Conservation (phyloP, 768 basidiomycete species). For the Auricularia auricula-judae region DNA sequence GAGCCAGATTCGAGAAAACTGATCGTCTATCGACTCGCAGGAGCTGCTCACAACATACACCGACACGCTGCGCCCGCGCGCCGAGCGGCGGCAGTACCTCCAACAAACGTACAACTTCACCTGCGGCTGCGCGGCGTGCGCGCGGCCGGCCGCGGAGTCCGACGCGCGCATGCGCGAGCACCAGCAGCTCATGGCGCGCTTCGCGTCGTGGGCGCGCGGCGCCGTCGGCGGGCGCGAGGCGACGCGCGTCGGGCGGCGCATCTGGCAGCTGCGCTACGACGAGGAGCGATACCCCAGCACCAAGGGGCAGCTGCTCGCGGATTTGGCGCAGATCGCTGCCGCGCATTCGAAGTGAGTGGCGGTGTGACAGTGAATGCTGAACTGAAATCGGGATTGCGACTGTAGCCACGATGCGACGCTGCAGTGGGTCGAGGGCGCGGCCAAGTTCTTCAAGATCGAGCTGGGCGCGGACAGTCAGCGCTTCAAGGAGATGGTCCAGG, state of each 20-base stretch:
- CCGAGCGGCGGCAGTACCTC: slow-evolving; percentile 44
- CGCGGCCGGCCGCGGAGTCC: slow-evolving; percentile 38
- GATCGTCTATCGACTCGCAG: slow-evolving; percentile 18
- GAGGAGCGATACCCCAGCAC: slow-evolving; percentile 37
- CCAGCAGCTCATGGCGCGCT: slow-evolving; percentile 13
- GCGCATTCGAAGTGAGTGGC: slow-evolving; percentile 50
- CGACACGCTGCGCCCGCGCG: slow-evolving; percentile 42
- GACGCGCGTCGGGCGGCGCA: slow-evolving; percentile 32
- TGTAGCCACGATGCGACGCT: slow-evolving; percentile 32
- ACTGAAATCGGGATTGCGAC: neutral
- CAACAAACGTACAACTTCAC: slow-evolving; percentile 42
- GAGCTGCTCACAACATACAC: slow-evolving; percentile 55
- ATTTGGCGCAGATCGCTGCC: slow-evolving; percentile 48
- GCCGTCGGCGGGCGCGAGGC: slow-evolving; percentile 39
- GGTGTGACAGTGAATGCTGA: neutral
- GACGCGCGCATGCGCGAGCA: slow-evolving; percentile 33
- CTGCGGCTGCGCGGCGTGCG: slow-evolving; percentile 49
- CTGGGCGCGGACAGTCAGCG: slow-evolving; percentile 45
- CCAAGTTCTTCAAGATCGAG: slow-evolving; percentile 46
- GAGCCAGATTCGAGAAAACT: neutral
- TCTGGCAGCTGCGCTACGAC: slow-evolving; percentile 33
- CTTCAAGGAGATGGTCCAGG: slow-evolving; percentile 26
- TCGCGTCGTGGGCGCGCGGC: slow-evolving; percentile 38
- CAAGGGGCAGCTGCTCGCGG: slow-evolving; percentile 49
- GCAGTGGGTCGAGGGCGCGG: slow-evolving; percentile 40